Percentiles rank a stretch among this genome's conserved stretches.
phyloP scores from a whole-genome alignment of 2,329 filamentous ascomycete species.

The Hypoxylon sp. region DNA sequence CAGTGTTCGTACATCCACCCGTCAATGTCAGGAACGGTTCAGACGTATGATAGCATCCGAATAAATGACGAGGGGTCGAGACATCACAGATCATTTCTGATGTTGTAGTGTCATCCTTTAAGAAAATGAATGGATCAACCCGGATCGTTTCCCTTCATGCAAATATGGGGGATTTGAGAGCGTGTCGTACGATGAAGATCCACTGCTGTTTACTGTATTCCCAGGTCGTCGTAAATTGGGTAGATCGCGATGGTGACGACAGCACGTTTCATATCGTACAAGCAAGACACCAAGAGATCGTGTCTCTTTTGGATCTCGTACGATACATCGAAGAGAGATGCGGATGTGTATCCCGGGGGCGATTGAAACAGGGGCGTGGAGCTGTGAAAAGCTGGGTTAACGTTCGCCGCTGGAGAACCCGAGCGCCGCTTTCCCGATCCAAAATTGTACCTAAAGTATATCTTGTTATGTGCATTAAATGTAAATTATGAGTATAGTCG shows the following conservation, averaged over 20 bases:
- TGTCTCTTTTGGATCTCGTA: conserved; percentile 22
- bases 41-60: conserved; percentile 20
- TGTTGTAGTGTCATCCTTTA: conserved; percentile 11
- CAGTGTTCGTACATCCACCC: conserved; percentile 18
- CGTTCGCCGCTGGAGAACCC: conserved; percentile 37
- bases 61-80: conserved; percentile 13
- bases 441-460: neutral
- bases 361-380: conserved; percentile 19
- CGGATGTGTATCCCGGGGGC: conserved; percentile 30
- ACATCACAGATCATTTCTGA: conserved; percentile 14
- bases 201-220: conserved; percentile 2
- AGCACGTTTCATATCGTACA: conserved; percentile 30
- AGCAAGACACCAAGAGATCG: conserved; percentile 5
- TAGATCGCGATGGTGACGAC: conserved; percentile 29
- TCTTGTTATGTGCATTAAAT: conserved; percentile 2
- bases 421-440: conserved; percentile 13
- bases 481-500: conserved; percentile 1
- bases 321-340: conserved; percentile 25
- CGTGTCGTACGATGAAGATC: conserved; percentile 20
- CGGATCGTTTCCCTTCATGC: conserved; percentile 7
- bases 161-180: neutral
- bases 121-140: conserved; percentile 11
- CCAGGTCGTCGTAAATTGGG: conserved; percentile 21
- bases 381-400: conserved; percentile 28
- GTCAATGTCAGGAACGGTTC: conserved; percentile 13